These are phyloP conservation scores for Logfia minima DNA, from an alignment of 129 eudicot species.

Conservation along the genomic window DNA sequence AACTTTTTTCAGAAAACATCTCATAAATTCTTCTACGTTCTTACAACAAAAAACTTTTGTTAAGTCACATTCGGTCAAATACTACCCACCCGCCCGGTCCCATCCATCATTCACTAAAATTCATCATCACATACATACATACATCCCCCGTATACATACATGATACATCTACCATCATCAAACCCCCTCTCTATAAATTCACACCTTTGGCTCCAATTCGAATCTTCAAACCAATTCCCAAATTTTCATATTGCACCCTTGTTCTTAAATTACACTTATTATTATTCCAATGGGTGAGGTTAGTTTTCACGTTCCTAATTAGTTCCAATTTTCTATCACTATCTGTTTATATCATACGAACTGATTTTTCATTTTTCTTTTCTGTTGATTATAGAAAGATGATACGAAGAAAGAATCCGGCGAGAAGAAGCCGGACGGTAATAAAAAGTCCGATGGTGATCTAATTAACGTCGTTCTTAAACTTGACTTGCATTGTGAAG, in stretches of 20 bases:
- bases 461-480: conserved; percentile 52
- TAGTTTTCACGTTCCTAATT: conserved; percentile 2
- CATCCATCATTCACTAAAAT: not conserved
- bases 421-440: conserved; percentile 37
- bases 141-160: conserved; percentile 15
- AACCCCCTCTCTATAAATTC: conserved; percentile 37
- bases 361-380: not conserved
- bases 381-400: conserved; percentile 39
- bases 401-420: conserved; percentile 47
- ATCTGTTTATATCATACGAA: not conserved
- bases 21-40: no score
- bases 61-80: no score
- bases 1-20: no score
- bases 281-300: conserved; percentile 50
- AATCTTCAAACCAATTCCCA: conserved; percentile 33
- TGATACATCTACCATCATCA: conserved; percentile 5
- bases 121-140: not conserved
- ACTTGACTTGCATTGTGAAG: conserved; percentile 77
- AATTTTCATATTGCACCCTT: conserved; percentile 11
- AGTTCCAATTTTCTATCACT: not conserved
- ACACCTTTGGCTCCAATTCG: conserved; percentile 46
- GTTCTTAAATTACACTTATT: not conserved
- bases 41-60: no score
- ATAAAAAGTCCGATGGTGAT: conserved; percentile 36
- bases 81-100: no score